A percentile compares a stretch with the other conserved stretches of the same genome.
These are phyloP conservation scores for Plasmodium billcollinsi DNA, from an alignment of 169 alveolate genomes.

Conservation along the genomic window DNA sequence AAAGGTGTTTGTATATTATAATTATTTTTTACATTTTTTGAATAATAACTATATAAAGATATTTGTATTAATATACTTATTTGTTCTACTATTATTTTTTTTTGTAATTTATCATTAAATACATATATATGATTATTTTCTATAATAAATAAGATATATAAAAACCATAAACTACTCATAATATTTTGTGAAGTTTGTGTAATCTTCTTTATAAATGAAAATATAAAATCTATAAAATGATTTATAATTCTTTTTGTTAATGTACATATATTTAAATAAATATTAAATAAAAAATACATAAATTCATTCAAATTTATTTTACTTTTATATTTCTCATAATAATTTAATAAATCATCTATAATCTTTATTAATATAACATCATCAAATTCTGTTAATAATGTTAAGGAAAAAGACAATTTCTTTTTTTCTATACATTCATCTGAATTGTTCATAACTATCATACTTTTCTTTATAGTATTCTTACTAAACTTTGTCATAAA, in stretches of 20 bases:
- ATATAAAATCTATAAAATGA: conserved; percentile 51
- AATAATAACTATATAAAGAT: conserved; percentile 57
- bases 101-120: conserved; percentile 65
- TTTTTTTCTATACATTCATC: conserved; percentile 55
- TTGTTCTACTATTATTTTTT: conserved; percentile 66
- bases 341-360: conserved; percentile 67
- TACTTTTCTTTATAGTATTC: conserved; percentile 45
- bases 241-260: conserved; percentile 40
- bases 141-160: conserved; percentile 50
- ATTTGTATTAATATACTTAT: conserved; percentile 48
- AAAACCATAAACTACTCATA: conserved; percentile 75
- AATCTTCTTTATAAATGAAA: conserved; percentile 52
- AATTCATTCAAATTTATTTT: conserved; percentile 70
- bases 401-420: conserved; percentile 34
- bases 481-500: conserved; percentile 20
- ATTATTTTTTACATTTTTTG: conserved; percentile 67
- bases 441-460: conserved; percentile 48
- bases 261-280: conserved; percentile 62
- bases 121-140: conserved; percentile 57
- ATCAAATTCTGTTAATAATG: conserved; percentile 46
- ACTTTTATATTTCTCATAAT: conserved; percentile 62
- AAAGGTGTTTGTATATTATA: conserved; percentile 58
- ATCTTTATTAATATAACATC: conserved; percentile 63
- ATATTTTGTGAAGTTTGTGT: conserved; percentile 58
- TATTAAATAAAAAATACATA: conserved; percentile 64